A percentile compares a stretch with the other conserved stretches of the same genome.
Evolutionary conservation across 768 basidiomycete species (phyloP).

Genomic region (Trametes sanguinea): DNA sequence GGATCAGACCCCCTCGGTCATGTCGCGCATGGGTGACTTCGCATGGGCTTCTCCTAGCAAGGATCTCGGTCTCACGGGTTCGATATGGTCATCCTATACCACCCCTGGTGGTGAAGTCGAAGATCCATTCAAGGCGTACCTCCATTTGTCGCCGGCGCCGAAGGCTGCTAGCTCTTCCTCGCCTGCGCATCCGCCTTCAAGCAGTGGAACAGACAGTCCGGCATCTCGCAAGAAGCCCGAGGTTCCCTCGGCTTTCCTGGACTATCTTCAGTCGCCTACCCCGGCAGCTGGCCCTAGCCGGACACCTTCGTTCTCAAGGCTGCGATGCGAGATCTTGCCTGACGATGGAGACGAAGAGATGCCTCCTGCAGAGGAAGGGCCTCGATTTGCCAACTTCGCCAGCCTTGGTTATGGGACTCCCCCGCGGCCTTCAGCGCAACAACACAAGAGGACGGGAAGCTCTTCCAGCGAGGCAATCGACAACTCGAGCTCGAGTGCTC

Average conservation of each 20-base stretch:
- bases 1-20: constrained; percentile 17
- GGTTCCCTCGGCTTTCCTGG: background rate
- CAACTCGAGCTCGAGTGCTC: constrained; percentile 1
- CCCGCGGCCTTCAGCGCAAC: background rate
- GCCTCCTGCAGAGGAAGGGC: background rate
- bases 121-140: constrained; percentile 13
- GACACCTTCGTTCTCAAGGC: background rate
- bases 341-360: constrained; percentile 7
- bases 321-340: constrained; percentile 4
- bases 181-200: constrained; percentile 8
- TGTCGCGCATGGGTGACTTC: constrained; percentile 11
- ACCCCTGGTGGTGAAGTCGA: constrained; percentile 2
- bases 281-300: background rate
- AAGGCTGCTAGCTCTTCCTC: constrained; percentile 2
- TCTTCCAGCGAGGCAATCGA: background rate
- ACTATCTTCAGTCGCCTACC: background rate
- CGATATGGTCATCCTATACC: background rate
- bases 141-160: constrained; percentile 3
- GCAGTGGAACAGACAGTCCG: constrained; percentile 2
- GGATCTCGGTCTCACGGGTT: background rate
- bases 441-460: background rate
- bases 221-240: background rate
- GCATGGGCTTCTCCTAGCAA: constrained; percentile 3
- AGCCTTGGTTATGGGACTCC: background rate
- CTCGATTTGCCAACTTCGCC: background rate